Conservation (phyloP, 306 rosid genomes). For the Vigna mungo region DNA sequence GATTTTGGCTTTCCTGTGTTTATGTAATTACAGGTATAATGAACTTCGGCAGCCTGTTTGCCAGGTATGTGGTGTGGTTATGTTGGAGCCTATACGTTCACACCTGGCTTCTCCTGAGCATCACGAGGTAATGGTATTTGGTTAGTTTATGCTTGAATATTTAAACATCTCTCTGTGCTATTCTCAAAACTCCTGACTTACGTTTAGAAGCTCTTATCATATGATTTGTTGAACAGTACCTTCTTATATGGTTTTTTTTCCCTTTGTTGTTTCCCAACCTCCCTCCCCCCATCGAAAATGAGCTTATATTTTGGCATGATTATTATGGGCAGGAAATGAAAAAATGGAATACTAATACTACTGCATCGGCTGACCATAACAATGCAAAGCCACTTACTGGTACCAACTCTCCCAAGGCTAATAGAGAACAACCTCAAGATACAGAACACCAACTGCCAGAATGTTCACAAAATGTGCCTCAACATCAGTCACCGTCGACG, state of each 20-base stretch:
- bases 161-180: background rate
- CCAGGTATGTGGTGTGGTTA: slow-evolving; percentile 74
- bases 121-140: slow-evolving; percentile 71
- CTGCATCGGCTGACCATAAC: slow-evolving; percentile 57
- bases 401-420: slow-evolving; percentile 47
- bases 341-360: slow-evolving; percentile 73
- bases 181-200: background rate
- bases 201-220: background rate
- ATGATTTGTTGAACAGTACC: background rate
- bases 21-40: slow-evolving; percentile 66
- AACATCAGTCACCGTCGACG: slow-evolving; percentile 60
- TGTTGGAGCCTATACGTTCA: slow-evolving; percentile 75
- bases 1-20: slow-evolving; percentile 35
- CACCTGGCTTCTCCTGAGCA: slow-evolving; percentile 92
- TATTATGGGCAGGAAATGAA: slow-evolving; percentile 63
- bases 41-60: slow-evolving; percentile 86
- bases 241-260: background rate
- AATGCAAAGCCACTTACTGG: slow-evolving; percentile 56
- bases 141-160: background rate
- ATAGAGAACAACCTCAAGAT: slow-evolving; percentile 50
- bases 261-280: slow-evolving; percentile 28
- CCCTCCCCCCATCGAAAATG: background rate
- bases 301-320: slow-evolving; percentile 30
- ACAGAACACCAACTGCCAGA: slow-evolving; percentile 45
- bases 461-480: slow-evolving; percentile 48